Base-by-base conservation (phyloP, 495 filamentous ascomycete species). In the Penicillium paradoxum region DNA sequence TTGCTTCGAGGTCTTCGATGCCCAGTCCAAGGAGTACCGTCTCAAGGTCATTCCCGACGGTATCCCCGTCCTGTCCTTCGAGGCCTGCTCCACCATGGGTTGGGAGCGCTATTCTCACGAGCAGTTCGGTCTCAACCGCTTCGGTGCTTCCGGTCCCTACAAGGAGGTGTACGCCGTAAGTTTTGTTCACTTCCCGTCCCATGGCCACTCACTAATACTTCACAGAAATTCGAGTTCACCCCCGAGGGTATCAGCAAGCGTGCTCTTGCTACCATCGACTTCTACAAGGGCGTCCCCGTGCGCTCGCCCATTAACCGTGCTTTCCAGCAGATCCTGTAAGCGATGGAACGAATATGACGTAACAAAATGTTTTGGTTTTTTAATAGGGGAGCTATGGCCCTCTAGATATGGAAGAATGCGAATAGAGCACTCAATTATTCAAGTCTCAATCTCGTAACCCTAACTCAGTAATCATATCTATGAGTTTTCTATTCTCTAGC, bases 21-120 rank as follows among this genome's bases (percentile, higher is more conserved):
- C 83, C 17, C 93, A 99, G 77, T 57, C 77, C 72, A 96, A 96
- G 86, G 89, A 89, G 42, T 99, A 99, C 84, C 84, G 82, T 65
- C 84, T 97, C 57, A 81, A 81, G 61, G 87, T 95, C 55, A 82
- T 99, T 45, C 93, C 93, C 58, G 91, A 97, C 69, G 90, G 90
- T 54, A 95, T 97, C 68, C 93, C 93, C 54, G 83, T 90, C 43
- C 70, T 99, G 74, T 93, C 88, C 43, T 87, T 99, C 57, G 93
- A 99, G 79, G 91, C 86, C 65, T 88, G 91, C 88, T 85, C 83
- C 66, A 97, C 93, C 60, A 73, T 86, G 77, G 92, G 92, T 55
- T 98, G 93, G 93, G 92, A 97, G 83, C 85, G 89, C 70, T 98
- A 97, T 76, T 86, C 91, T 50, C 91, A 98, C 73, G 93, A 98